Evolutionary conservation across 169 alveolate species (phyloP).

Genomic region (Eimeria mitis): DNA sequence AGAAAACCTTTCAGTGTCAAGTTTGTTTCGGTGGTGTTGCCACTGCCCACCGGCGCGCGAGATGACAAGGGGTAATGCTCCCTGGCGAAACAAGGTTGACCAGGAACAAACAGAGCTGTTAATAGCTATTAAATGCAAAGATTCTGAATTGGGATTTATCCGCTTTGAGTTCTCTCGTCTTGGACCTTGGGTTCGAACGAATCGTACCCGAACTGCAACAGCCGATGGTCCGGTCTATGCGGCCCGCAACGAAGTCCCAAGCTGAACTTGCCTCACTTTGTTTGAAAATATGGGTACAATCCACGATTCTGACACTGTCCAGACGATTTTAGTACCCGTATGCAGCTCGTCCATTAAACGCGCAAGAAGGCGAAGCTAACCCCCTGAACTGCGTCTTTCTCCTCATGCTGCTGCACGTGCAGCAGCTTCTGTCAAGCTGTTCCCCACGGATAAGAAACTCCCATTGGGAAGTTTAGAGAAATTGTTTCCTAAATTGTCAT

Average conservation of each 20-base stretch:
- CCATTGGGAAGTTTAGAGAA: background rate
- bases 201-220: background rate
- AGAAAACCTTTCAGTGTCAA: background rate
- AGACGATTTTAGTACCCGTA: background rate
- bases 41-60: slow-evolving; percentile 21
- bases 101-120: background rate
- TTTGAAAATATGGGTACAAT: background rate
- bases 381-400: background rate
- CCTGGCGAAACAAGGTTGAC: background rate
- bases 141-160: background rate
- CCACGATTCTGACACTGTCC: background rate
- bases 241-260: background rate
- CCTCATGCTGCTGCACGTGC: background rate
- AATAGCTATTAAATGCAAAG: background rate
- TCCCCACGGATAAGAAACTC: background rate
- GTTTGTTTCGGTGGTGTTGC: background rate
- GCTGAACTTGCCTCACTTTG: background rate
- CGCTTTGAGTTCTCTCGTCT: background rate
- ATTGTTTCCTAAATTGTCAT: background rate
- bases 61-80: background rate
- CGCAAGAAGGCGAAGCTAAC: background rate
- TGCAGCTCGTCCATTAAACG: background rate
- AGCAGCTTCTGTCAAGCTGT: background rate
- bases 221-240: slow-evolving; percentile 17
- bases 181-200: background rate